These are phyloP conservation scores for Suillus fuscotomentosus DNA, from an alignment of 768 basidiomycete genomes.

Conservation along the genomic window DNA sequence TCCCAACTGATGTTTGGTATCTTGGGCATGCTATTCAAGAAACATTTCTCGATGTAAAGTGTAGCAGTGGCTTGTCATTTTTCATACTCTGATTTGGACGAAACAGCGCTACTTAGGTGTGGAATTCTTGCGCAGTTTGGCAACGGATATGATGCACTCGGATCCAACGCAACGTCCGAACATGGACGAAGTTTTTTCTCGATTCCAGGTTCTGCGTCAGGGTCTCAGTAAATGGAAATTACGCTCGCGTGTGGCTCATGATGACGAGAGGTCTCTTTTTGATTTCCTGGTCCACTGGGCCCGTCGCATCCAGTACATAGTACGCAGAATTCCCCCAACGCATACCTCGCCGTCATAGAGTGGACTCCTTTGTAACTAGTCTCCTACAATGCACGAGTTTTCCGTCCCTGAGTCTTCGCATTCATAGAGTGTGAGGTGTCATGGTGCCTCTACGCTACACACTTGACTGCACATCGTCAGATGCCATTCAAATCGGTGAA, in stretches of 20 bases:
- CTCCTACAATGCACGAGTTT: not conserved
- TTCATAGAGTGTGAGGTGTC: no score
- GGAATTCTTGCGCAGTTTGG: slow-evolving; percentile 13
- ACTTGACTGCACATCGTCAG: no score
- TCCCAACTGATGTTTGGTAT: slow-evolving; percentile 44
- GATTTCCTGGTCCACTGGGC: slow-evolving; percentile 15
- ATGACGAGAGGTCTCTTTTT: slow-evolving; percentile 6
- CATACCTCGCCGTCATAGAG: not conserved
- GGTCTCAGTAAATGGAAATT: slow-evolving; percentile 14
- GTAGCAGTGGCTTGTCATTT: not conserved
- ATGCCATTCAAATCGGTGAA: no score
- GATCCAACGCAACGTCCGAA: slow-evolving; percentile 32
- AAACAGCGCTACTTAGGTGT: not conserved
- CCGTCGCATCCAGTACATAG: slow-evolving; percentile 12
- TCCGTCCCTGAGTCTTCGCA: no score
- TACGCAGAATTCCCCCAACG: slow-evolving; percentile 11
- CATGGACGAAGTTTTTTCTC: slow-evolving; percentile 24
- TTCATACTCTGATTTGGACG: not conserved
- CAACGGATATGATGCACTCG: slow-evolving; percentile 23
- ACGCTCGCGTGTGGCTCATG: slow-evolving; percentile 27
- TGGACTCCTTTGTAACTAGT: not conserved
- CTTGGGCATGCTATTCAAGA: slow-evolving; percentile 38
- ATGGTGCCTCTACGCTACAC: no score
- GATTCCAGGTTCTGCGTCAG: slow-evolving; percentile 16
- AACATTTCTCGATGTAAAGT: slow-evolving; percentile 31